Base-by-base conservation (phyloP, 1,139 yeast genomes). In the Blastobotrys ciferrii region DNA sequence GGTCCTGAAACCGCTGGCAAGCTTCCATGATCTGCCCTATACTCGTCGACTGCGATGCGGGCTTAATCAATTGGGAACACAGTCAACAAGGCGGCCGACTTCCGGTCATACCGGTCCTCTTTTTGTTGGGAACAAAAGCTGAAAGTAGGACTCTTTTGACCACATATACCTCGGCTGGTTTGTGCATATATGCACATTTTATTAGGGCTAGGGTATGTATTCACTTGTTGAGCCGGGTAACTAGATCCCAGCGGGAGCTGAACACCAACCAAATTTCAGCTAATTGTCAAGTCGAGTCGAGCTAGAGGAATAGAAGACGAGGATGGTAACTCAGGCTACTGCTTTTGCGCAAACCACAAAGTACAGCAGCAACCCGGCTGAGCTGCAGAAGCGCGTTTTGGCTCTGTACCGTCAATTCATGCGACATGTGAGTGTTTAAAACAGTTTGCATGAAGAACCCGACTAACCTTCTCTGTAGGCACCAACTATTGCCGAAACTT, bases 321-420 rank as follows among this genome's bases (percentile, higher is more conserved):
- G 40, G 47, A 75, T 73, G 78, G 81, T 82, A 72, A 83, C 87
- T 32, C 71, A 80, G 55, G 83, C 91, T 45, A 87, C 96, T 14
- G 89, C 87, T 58, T 85, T 84, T 69, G 95, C 96, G 14, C 87
- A 84, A 69, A 80, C 92, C 42, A 84, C 95, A 18, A 82, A 80
- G 65, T 78, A 82, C 62, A 78, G 89, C 47, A 76, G 78, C 57
- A 73, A 81, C 44, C 74, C 75, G 48, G 74, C 78, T 1, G 92
- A 85, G 52, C 75, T 87, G 71, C 75, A 82, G 58, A 66, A 66
- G 57, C 76, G 91, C 49, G 86, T 85, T 33, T 73, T 87, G 55
- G 78, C 80, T 54, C 76, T 87, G 52, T 87, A 87, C 76, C 80
- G 95, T 59, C 77, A 78, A 63, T 87, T 76, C 64, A 77, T 80